These are phyloP conservation scores for Verticillium tricorpus DNA, from an alignment of 2,329 filamentous ascomycete species.

Conservation along the genomic window DNA sequence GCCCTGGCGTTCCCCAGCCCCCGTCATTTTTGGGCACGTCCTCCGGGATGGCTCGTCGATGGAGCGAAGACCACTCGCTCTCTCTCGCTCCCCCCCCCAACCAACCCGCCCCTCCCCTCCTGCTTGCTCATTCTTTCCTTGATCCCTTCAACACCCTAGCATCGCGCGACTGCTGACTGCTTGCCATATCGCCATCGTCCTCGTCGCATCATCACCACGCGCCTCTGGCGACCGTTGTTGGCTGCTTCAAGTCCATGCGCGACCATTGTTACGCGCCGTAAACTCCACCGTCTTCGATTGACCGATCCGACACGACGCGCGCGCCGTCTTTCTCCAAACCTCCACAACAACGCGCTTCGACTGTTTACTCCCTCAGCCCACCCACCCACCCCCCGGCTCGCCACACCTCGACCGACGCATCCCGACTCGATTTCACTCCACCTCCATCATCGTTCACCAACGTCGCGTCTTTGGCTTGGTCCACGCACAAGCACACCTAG, in stretches of 20 bases:
- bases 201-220: conserved; percentile 5
- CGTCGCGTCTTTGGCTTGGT: conserved; percentile 10
- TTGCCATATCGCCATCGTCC: conserved; percentile 9
- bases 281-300: neutral
- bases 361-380: conserved; percentile 15
- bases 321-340: conserved; percentile 9
- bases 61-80: conserved; percentile 10
- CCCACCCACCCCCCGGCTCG: conserved; percentile 3
- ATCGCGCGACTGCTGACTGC: conserved; percentile 9
- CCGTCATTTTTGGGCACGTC: conserved; percentile 12
- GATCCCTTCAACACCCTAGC: conserved; percentile 9
- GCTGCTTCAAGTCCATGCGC: neutral
- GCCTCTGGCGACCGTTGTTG: conserved; percentile 6
- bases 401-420: neutral
- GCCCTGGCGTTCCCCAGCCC: conserved; percentile 12
- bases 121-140: conserved; percentile 11
- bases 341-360: conserved; percentile 16
- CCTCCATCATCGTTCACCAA: conserved; percentile 3
- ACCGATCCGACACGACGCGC: neutral
- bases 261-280: conserved; percentile 2
- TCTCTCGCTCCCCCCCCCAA: conserved; percentile 5
- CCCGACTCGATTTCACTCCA: neutral
- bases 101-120: conserved; percentile 10
- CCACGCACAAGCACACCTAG: conserved; percentile 1
- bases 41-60: conserved; percentile 7